phyloP scores from a whole-genome alignment of 148 eudicot species.

The Chenopodium quinoa region DNA sequence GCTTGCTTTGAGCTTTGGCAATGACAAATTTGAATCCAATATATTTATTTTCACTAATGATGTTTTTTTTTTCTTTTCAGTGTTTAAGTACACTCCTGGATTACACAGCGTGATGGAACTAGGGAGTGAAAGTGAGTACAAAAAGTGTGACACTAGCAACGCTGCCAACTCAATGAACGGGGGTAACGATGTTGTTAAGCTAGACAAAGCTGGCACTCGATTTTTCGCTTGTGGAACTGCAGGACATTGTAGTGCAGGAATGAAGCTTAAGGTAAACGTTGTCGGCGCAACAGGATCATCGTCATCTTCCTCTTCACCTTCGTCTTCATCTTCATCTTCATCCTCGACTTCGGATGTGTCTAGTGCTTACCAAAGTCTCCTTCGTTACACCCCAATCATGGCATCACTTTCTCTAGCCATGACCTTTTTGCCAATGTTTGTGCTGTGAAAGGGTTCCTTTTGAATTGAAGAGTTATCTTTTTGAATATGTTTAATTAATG shows the following conservation, averaged over 20 bases:
- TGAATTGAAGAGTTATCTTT: not conserved
- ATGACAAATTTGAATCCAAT: not conserved
- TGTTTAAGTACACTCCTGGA: slow-evolving; percentile 59
- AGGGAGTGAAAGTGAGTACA: slow-evolving; percentile 53
- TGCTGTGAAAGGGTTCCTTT: not conserved
- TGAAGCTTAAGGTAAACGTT: slow-evolving; percentile 61
- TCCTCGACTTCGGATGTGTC: not conserved
- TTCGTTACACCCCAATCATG: not conserved
- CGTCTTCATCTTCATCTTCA: slow-evolving; percentile 7
- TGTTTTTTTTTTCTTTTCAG: slow-evolving; percentile 22
- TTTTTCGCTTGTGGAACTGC: slow-evolving; percentile 67
- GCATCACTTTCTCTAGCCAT: not conserved
- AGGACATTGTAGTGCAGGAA: slow-evolving; percentile 66
- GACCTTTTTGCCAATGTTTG: slow-evolving; percentile 1
- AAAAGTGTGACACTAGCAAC: slow-evolving; percentile 48
- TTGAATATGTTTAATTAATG: not conserved
- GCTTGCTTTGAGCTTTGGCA: too few relatives aligned
- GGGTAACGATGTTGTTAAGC: slow-evolving; percentile 52
- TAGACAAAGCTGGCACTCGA: slow-evolving; percentile 51
- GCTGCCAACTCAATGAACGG: slow-evolving; percentile 39
- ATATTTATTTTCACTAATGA: not conserved
- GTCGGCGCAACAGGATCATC: slow-evolving; percentile 25
- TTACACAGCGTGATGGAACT: slow-evolving; percentile 68
- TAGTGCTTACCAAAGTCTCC: not conserved
- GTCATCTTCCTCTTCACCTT: slow-evolving; percentile 24